A percentile compares a stretch with the other conserved stretches of the same genome.
These are phyloP conservation scores for Tolypocladium inflatum DNA, from an alignment of 2,329 filamentous ascomycete species.

Conservation along the genomic window DNA sequence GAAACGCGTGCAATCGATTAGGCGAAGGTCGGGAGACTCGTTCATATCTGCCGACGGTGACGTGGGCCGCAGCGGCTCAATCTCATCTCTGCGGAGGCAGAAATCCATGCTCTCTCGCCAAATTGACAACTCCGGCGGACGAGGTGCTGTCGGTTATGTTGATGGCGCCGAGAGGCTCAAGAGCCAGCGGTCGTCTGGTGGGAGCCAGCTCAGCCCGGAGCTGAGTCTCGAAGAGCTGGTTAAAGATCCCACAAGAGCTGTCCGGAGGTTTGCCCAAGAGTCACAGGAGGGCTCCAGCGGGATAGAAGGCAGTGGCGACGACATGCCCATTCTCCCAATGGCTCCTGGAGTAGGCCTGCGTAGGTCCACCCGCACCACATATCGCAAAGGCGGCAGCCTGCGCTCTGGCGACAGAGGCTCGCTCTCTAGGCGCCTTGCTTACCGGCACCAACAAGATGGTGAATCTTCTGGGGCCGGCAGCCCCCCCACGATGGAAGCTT, in stretches of 20 bases:
- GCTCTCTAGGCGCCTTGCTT: slow-evolving; percentile 62
- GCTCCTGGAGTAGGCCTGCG: slow-evolving; percentile 71
- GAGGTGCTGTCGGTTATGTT: slow-evolving; percentile 54
- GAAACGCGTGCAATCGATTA: slow-evolving; percentile 82
- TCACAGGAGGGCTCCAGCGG: slow-evolving; percentile 34
- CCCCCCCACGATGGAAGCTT: slow-evolving; percentile 32
- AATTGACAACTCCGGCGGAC: slow-evolving; percentile 62
- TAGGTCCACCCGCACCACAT: slow-evolving; percentile 85
- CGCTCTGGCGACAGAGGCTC: slow-evolving; percentile 67
- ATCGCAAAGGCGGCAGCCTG: slow-evolving; percentile 75
- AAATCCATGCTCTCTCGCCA: slow-evolving; percentile 94
- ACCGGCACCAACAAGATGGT: slow-evolving; percentile 47
- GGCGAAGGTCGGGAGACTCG: slow-evolving; percentile 69
- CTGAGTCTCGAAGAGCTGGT: slow-evolving; percentile 75
- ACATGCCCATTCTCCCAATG: slow-evolving; percentile 78
- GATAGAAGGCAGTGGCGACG: slow-evolving; percentile 44
- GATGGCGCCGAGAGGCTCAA: slow-evolving; percentile 78
- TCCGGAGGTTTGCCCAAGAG: slow-evolving; percentile 58
- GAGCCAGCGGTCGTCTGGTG: slow-evolving; percentile 56
- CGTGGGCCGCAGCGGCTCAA: slow-evolving; percentile 41
- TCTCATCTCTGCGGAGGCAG: slow-evolving; percentile 64
- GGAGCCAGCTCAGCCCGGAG: slow-evolving; percentile 40
- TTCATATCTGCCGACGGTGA: slow-evolving; percentile 48
- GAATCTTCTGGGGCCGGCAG: slow-evolving; percentile 26
- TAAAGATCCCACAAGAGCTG: slow-evolving; percentile 63